A percentile compares a stretch with the other conserved stretches of the same genome.
Evolutionary conservation across 1,139 yeast species (phyloP).

Genomic region (Protomyces pachydermus): DNA sequence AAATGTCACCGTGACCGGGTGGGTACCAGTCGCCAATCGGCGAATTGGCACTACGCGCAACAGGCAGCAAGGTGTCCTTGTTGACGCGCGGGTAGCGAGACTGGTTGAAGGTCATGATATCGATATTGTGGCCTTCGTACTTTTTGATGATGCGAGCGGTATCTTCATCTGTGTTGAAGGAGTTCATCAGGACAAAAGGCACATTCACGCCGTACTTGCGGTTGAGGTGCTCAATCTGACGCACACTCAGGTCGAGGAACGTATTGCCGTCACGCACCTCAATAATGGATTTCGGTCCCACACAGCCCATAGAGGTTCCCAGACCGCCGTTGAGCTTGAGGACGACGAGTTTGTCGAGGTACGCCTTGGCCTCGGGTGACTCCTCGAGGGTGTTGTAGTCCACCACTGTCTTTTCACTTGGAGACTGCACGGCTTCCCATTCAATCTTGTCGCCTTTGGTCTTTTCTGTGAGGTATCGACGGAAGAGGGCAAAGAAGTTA

Average conservation of each 20-base stretch:
- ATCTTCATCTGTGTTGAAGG: conserved; percentile 95
- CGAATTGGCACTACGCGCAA: conserved; percentile 72
- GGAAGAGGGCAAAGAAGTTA: conserved; percentile 83
- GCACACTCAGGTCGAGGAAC: conserved; percentile 86
- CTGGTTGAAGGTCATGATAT: conserved; percentile 94
- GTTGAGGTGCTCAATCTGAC: conserved; percentile 94
- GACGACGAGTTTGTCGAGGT: conserved; percentile 83
- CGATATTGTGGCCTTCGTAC: conserved; percentile 92
- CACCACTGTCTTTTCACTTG: conserved; percentile 80
- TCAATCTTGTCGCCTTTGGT: conserved; percentile 62
- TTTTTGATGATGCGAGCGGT: conserved; percentile 93
- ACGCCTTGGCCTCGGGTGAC: conserved; percentile 39
- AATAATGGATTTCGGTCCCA: conserved; percentile 95
- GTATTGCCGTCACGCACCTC: conserved; percentile 99
- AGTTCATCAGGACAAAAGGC: conserved; percentile 93
- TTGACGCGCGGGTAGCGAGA: conserved; percentile 93
- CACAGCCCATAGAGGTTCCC: conserved; percentile 99
- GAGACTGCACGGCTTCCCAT: conserved; percentile 96
- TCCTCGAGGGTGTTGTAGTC: conserved; percentile 53
- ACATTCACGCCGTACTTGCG: conserved; percentile 88
- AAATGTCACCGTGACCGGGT: conserved; percentile 98
- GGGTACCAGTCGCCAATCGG: conserved; percentile 90
- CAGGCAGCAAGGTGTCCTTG: conserved; percentile 91
- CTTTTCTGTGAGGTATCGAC: conserved; percentile 85
- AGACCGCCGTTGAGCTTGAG: conserved; percentile 95